Evolutionary conservation across 1,284 basidiomycete genomes (phyloP), one percentile per base, ranked within the genome.

Genomic region (Wolfiporia cocos): DNA sequence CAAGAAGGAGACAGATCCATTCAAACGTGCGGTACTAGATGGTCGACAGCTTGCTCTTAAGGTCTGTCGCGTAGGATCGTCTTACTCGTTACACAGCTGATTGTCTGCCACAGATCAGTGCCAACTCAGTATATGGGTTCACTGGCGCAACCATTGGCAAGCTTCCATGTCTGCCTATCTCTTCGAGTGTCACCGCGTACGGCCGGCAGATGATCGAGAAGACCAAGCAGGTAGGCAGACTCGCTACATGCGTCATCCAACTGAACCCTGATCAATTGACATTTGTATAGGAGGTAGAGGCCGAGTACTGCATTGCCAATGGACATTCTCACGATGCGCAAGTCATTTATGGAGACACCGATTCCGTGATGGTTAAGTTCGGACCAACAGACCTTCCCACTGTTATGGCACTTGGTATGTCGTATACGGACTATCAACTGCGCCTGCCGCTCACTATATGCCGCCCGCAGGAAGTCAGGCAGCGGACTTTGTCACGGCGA

Each of bases 171-270:
- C 69, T 97, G 31, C 69, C 90, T 2, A 97, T 98, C 51, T 96
- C 93, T 12, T 95, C 93, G 1, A 93, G 90, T 64, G 78, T 81
- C 29, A 97, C 94, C 0, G 78, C 93, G 0, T 97, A 94, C 63
- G 93, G 93, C 53, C 88, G 94, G 42, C 86, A 95, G 61, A 97
- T 97, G 94, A 97, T 97, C 49, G 92, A 97, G 62, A 82, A 81
- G 59, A 97, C 94, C 2, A 97, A 94, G 61, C 74, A 83, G 65
- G 88, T 85, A 6, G 17, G 14, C 14, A 20, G n/a, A n/a, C n/a
- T n/a, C n/a, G n/a, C 20, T 33, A 2, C 18, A 37, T 32, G 17
- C 22, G 14, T 32, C 14, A 15, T 34, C 6, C 12, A 14, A 15
- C 3, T 22, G 11, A 24, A 18, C 24, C 5, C 18, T 17, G 35